These are phyloP conservation scores for Pseudopyrenochaeta lycopersici DNA, from an alignment of 2,329 filamentous ascomycete species.

Conservation along the genomic window DNA sequence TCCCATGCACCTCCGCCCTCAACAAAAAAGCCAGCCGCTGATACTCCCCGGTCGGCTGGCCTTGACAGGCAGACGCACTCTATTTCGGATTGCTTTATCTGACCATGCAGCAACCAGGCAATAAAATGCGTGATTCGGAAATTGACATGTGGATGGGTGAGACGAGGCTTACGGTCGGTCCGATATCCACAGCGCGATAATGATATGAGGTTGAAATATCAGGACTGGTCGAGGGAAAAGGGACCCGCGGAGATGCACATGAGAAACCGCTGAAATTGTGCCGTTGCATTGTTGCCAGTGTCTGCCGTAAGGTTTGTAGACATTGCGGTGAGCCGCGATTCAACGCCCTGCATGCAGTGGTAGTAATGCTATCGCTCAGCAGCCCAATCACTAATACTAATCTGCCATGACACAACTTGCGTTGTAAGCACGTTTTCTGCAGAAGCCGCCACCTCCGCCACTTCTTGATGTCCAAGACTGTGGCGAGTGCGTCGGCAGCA, in stretches of 20 bases:
- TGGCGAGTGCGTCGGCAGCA: constrained; percentile 24
- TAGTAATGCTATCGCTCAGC: constrained; percentile 1
- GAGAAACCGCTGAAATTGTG: too few species aligned
- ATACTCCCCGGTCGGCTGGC: constrained; percentile 15
- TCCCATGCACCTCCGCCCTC: constrained; percentile 23
- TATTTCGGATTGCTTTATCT: constrained; percentile 6
- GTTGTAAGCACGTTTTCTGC: too few species aligned
- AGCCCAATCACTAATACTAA: too few species aligned
- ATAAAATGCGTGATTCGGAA: not conserved
- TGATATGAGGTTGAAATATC: not conserved
- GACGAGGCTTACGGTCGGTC: not conserved
- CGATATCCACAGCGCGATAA: not conserved
- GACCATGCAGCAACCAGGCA: not conserved
- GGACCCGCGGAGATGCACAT: too few species aligned
- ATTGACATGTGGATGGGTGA: not conserved
- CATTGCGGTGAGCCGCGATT: too few species aligned
- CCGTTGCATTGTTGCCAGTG: too few species aligned
- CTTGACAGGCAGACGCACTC: constrained; percentile 11
- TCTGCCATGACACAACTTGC: too few species aligned
- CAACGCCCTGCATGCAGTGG: not conserved
- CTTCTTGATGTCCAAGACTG: too few species aligned
- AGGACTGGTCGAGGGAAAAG: not conserved
- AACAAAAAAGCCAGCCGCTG: constrained; percentile 26
- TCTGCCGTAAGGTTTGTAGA: not conserved
- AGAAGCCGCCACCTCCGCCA: too few species aligned